A percentile compares a stretch with the other conserved stretches of the same genome.
Evolutionary conservation across 768 basidiomycete genomes (phyloP).

Genomic region (Tulasnella sp.): DNA sequence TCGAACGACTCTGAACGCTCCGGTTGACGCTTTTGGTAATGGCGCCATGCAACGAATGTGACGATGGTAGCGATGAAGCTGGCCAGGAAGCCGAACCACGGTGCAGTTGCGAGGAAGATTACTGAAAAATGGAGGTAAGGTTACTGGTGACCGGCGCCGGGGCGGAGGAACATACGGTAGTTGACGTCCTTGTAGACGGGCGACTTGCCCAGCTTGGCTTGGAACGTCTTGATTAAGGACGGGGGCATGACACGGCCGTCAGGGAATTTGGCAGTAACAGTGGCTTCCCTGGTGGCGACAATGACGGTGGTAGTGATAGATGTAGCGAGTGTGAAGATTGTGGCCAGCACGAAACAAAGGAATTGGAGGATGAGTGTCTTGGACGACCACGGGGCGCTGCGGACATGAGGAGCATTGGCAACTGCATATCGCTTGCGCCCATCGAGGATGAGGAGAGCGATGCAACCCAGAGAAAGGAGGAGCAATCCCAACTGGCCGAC

Average conservation of each 20-base stretch:
- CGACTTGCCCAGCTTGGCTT: neutral
- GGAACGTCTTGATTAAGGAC: neutral
- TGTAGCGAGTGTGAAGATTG: slow-evolving; percentile 2
- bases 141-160: neutral
- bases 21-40: too few species aligned
- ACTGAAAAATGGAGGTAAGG: neutral
- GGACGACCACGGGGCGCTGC: neutral
- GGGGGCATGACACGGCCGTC: neutral
- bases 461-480: neutral
- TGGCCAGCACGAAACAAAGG: neutral
- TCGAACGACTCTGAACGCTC: too few species aligned
- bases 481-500: neutral
- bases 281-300: neutral
- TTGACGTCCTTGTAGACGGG: neutral
- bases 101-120: slow-evolving; percentile 11
- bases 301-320: slow-evolving; percentile 2
- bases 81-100: slow-evolving; percentile 11
- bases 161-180: slow-evolving; percentile 7
- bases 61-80: neutral
- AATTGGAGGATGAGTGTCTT: neutral
- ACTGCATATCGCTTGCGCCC: neutral
- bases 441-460: neutral
- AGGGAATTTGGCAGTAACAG: neutral
- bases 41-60: slow-evolving; percentile 9
- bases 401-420: neutral